Evolutionary conservation across 805 yeast genomes (phyloP).

Genomic region (Torulaspora gathmanii): DNA sequence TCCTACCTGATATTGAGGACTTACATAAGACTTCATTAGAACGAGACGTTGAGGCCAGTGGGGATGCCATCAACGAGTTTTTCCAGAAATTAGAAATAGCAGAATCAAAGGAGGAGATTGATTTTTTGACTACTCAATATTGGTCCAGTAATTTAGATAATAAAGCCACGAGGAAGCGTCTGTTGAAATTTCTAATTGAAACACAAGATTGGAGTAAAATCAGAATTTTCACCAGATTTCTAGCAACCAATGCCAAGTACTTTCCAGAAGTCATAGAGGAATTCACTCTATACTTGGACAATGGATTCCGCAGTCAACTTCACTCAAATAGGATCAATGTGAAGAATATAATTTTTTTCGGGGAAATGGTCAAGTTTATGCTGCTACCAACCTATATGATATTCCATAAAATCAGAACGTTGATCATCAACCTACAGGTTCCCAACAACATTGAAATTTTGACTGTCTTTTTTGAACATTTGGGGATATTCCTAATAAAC

Average conservation of each 20-base stretch:
- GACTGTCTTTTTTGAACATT: conserved; percentile 63
- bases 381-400: conserved; percentile 65
- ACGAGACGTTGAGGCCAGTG: conserved; percentile 13
- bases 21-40: conserved; percentile 28
- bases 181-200: conserved; percentile 52
- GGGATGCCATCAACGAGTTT: conserved; percentile 38
- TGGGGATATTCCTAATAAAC: conserved; percentile 61
- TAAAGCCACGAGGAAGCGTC: conserved; percentile 63
- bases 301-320: conserved; percentile 56
- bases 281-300: conserved; percentile 51
- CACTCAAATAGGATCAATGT: conserved; percentile 50
- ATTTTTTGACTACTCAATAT: conserved; percentile 44
- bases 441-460: conserved; percentile 65
- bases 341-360: conserved; percentile 55
- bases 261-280: conserved; percentile 51
- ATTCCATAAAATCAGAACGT: conserved; percentile 64
- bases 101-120: conserved; percentile 46
- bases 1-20: conserved; percentile 42
- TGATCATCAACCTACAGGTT: conserved; percentile 49
- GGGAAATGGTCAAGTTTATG: conserved; percentile 73
- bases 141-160: conserved; percentile 53
- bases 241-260: conserved; percentile 51
- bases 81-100: conserved; percentile 42
- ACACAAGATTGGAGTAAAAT: conserved; percentile 44
- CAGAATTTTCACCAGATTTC: conserved; percentile 57